These are phyloP conservation scores for Vigna hirtella DNA, from an alignment of 306 rosid genomes.

Conservation along the genomic window DNA sequence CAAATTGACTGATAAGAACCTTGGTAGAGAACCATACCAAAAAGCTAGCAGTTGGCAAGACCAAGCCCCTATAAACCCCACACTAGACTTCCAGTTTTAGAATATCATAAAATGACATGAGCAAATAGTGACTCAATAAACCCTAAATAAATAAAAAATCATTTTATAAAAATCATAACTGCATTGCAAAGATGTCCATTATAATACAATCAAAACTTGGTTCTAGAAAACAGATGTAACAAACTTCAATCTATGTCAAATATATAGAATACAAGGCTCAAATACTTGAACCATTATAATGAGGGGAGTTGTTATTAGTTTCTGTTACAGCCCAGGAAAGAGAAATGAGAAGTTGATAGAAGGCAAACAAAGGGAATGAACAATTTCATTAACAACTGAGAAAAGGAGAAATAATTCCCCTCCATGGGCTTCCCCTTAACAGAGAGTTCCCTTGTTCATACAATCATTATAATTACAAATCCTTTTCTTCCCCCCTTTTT, in stretches of 20 bases:
- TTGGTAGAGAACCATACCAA: background rate
- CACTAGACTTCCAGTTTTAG: slow-evolving; percentile 1
- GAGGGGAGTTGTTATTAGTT: background rate
- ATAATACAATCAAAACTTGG: background rate
- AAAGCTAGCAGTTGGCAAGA: background rate
- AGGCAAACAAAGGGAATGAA: background rate
- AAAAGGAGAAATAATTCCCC: background rate
- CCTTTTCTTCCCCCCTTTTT: background rate
- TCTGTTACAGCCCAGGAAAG: background rate
- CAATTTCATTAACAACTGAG: background rate
- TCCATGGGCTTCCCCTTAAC: background rate
- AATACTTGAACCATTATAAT: background rate
- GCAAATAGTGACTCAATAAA: slow-evolving; percentile 29
- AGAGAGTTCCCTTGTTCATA: background rate
- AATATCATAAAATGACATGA: slow-evolving; percentile 8
- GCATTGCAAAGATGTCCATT: background rate
- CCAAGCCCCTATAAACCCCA: background rate
- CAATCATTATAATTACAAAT: background rate
- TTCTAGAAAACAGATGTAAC: background rate
- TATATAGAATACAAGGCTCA: background rate
- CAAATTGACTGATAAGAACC: background rate
- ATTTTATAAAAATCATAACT: slow-evolving; percentile 2
- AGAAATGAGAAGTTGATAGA: background rate
- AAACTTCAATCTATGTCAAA: background rate
- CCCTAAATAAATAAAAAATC: slow-evolving; percentile 11